These are phyloP conservation scores for Candida alai DNA, from an alignment of 805 yeast species.

Conservation along the genomic window DNA sequence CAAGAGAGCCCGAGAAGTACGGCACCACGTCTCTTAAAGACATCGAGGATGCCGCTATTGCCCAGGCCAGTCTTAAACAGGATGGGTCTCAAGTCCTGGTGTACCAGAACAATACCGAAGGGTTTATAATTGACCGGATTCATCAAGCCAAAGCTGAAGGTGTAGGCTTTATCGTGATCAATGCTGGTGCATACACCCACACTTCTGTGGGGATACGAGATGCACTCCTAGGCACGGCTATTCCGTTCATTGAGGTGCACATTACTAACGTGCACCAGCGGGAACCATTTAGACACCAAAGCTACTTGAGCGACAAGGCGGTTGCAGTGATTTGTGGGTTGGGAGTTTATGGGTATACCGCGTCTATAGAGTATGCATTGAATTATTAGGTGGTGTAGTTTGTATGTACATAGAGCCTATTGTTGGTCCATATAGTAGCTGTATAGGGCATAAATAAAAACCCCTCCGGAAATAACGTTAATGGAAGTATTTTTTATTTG, in stretches of 20 bases:
- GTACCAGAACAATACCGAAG: slow-evolving; percentile 46
- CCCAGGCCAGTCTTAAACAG: slow-evolving; percentile 26
- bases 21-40: slow-evolving; percentile 44
- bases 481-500: too few relatives aligned
- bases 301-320: slow-evolving; percentile 47
- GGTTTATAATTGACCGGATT: slow-evolving; percentile 43
- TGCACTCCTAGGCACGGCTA: slow-evolving; percentile 45
- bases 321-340: slow-evolving; percentile 42
- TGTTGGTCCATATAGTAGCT: too few relatives aligned
- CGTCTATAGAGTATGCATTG: slow-evolving; percentile 37
- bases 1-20: slow-evolving; percentile 48
- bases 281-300: slow-evolving; percentile 49
- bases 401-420: too few relatives aligned
- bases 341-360: slow-evolving; percentile 41
- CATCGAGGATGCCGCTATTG: slow-evolving; percentile 38
- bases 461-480: too few relatives aligned
- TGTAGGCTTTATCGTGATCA: slow-evolving; percentile 43
- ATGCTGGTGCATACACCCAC: slow-evolving; percentile 53
- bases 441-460: too few relatives aligned
- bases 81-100: slow-evolving; percentile 28
- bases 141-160: slow-evolving; percentile 44
- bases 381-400: slow-evolving; percentile 20
- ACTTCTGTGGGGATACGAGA: slow-evolving; percentile 50
- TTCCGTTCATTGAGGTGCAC: slow-evolving; percentile 49
- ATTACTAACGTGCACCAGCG: slow-evolving; percentile 50